Base-by-base conservation (phyloP, 805 yeast species). In the Candida sphagnicola region DNA sequence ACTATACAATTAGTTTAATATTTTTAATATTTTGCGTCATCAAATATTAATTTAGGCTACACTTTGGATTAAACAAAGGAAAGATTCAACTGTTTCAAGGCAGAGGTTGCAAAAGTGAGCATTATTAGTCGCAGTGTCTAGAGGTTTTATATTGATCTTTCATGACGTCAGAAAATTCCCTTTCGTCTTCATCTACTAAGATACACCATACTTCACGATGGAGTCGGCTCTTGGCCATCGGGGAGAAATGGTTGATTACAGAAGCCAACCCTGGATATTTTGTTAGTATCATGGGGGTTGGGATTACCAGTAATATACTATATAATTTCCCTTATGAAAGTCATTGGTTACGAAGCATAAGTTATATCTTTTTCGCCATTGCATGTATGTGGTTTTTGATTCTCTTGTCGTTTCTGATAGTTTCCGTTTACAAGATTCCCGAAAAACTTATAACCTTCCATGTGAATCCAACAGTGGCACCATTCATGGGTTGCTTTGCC, bases 231-330 rank as follows among this genome's bases (percentile, higher is more conserved):
- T n/a, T 10, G 14, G 5, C 29, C 5, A 31, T 31, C 11, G 25
- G 8, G 23, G 18, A 31, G 11, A 16, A 18, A 14, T 31, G 35
- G 35, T 18, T 62, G 16, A 38, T 61, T 16, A 34, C 42, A 17
- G 53, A 53, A 15, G 65, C 63, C 41, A 32, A 54, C 8, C 85
- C 87, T 1, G 67, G 69, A 5, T 81, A 80, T 72, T 87, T 81
- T 60, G 82, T 84, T 18, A 68, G 78, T 35, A 75, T 80, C n/a
- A 89, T 89, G 96, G 96, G 95, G 2, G 74, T 82, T 3, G 95
- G 96, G 1, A 85, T 88, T 28, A 65, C 86, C 1, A 65, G 85
- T 3, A 56, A 75, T 28, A 62, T 86, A 3, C 65, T 89, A 26
- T 74, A 77, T 56, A 56, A 66, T 24, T 88, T 82, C 55, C 88